A percentile compares a stretch with the other conserved stretches of the same genome.
Conservation (phyloP, 1,284 basidiomycete genomes). For the Phylloboletellus chloephorus region DNA sequence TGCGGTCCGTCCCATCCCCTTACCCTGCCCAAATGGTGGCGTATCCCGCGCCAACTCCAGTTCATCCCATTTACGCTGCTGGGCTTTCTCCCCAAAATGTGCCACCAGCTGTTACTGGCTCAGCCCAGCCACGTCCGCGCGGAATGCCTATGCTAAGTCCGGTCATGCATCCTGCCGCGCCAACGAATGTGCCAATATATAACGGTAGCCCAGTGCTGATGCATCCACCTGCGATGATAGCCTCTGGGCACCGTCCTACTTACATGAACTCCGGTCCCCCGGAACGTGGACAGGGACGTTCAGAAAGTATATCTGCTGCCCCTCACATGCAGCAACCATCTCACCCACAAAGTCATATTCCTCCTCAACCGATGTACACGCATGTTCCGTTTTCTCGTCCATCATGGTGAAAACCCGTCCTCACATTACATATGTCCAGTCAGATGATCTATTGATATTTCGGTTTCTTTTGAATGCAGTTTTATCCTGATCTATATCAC, state of each 20-base stretch:
- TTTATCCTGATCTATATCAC: conserved; percentile 26
- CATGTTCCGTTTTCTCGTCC: conserved; percentile 35
- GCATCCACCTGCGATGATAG: conserved; percentile 44
- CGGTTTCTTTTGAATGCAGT: conserved; percentile 27
- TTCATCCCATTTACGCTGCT: conserved; percentile 47
- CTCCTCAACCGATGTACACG: conserved; percentile 29
- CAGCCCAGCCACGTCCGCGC: conserved; percentile 43
- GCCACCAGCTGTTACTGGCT: conserved; percentile 36
- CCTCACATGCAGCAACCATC: conserved; percentile 29
- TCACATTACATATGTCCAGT: conserved; percentile 20
- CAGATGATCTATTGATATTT: conserved; percentile 33
- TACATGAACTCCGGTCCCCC: conserved; percentile 24
- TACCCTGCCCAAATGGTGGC: conserved; percentile 60
- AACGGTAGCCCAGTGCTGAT: conserved; percentile 62
- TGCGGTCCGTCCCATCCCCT: conserved; percentile 56
- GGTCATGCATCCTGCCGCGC: conserved; percentile 51
- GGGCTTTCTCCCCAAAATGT: conserved; percentile 42
- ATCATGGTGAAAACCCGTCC: conserved; percentile 35
- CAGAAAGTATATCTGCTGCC: conserved; percentile 23
- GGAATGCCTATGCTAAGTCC: conserved; percentile 58
- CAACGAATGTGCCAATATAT: conserved; percentile 47
- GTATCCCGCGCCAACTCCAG: conserved; percentile 50
- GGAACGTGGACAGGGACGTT: conserved; percentile 28
- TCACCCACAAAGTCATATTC: conserved; percentile 26
- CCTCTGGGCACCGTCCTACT: conserved; percentile 28